Evolutionary conservation across 768 basidiomycete species (phyloP).

Genomic region (Termitomyces sp.): DNA sequence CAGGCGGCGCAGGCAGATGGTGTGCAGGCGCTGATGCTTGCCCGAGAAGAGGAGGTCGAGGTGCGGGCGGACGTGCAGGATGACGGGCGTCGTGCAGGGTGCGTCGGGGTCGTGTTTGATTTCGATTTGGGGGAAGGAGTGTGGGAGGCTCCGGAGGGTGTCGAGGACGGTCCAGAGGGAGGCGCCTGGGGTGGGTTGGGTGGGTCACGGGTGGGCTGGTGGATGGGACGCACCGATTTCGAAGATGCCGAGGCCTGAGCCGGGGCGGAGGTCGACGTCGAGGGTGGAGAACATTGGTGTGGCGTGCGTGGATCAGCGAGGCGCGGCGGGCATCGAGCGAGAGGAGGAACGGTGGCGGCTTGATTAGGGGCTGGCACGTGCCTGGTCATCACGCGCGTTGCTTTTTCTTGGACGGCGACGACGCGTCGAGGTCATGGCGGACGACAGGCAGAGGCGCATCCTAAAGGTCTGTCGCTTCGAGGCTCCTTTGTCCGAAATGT

Average conservation of each 20-base stretch:
- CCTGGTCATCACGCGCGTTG: conserved; percentile 2
- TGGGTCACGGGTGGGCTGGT: background rate
- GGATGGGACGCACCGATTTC: conserved; percentile 49
- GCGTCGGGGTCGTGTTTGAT: conserved; percentile 78
- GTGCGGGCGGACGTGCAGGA: conserved; percentile 76
- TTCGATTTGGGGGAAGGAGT: conserved; percentile 76
- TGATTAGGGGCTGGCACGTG: conserved; percentile 13
- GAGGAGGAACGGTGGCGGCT: background rate
- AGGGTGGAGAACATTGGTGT: conserved; percentile 57
- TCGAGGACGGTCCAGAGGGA: conserved; percentile 79
- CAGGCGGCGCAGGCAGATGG: conserved; percentile 66
- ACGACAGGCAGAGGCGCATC: conserved; percentile 40
- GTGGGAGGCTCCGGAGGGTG: conserved; percentile 55
- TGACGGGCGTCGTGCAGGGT: conserved; percentile 63
- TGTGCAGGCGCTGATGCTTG: conserved; percentile 72
- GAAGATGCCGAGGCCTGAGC: conserved; percentile 71
- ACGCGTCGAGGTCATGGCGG: conserved; percentile 26
- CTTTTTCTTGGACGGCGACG: too few species aligned
- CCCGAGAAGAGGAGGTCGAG: conserved; percentile 84
- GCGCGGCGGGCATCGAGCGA: background rate
- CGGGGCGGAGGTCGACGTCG: conserved; percentile 74
- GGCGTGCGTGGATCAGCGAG: background rate
- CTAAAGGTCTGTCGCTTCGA: conserved; percentile 32
- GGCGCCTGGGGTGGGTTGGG: conserved; percentile 38
- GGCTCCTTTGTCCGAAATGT: background rate